Evolutionary conservation across 1,284 basidiomycete genomes (phyloP).

Genomic region (Dichomitus squalens): DNA sequence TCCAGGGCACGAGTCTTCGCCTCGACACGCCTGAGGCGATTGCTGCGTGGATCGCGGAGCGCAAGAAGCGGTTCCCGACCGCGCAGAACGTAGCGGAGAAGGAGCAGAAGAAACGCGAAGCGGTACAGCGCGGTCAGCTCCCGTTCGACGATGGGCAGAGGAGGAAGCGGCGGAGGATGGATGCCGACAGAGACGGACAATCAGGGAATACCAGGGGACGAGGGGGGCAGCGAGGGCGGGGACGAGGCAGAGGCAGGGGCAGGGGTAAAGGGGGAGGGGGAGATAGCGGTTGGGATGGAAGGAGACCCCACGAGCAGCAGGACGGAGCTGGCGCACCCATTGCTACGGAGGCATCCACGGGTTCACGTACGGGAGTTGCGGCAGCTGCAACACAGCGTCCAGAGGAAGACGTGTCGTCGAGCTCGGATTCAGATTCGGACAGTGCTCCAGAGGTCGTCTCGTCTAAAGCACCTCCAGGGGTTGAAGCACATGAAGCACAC

Average conservation of each 20-base stretch:
- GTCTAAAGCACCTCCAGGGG: constrained; percentile 48
- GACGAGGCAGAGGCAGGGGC: constrained; percentile 38
- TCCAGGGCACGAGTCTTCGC: constrained; percentile 79
- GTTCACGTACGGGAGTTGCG: too few species aligned
- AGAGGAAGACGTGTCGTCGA: constrained; percentile 1
- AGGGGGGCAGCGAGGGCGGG: constrained; percentile 36
- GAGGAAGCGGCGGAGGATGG: constrained; percentile 33
- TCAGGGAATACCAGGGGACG: constrained; percentile 35
- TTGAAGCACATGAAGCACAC: background rate
- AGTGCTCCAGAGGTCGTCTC: constrained; percentile 62
- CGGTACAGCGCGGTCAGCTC: constrained; percentile 77
- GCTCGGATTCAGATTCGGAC: constrained; percentile 38
- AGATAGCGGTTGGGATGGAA: constrained; percentile 18
- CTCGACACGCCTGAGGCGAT: constrained; percentile 84
- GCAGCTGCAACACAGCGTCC: background rate
- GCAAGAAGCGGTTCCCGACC: constrained; percentile 84
- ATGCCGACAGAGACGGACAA: constrained; percentile 24
- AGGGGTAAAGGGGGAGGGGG: constrained; percentile 36
- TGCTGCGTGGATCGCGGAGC: constrained; percentile 84
- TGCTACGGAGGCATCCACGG: background rate
- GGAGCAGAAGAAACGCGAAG: constrained; percentile 73
- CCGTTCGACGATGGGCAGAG: constrained; percentile 48
- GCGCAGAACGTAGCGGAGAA: constrained; percentile 72
- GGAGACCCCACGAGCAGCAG: background rate
- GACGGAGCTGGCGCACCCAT: background rate